Percentiles rank a stretch among this genome's conserved stretches.
These are phyloP conservation scores for Backusella tuberculispora DNA, from an alignment of 192 early-diverging fungal genomes.

Conservation along the genomic window DNA sequence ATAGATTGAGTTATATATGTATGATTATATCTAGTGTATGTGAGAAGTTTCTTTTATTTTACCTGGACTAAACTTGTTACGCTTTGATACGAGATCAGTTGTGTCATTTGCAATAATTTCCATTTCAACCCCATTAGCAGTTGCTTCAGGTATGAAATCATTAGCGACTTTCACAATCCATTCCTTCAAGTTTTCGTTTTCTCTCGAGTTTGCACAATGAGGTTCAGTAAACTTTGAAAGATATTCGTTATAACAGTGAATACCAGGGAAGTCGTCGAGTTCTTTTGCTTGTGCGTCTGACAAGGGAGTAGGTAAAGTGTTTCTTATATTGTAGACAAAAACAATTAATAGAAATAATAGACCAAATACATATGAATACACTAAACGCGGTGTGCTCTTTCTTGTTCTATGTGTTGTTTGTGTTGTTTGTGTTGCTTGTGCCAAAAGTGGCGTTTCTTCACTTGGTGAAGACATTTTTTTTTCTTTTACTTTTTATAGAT, in stretches of 20 bases:
- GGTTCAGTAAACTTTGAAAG: constrained; percentile 32
- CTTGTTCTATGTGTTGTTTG: background rate
- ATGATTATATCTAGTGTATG: background rate
- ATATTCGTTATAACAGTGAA: constrained; percentile 42
- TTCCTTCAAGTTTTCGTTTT: constrained; percentile 31
- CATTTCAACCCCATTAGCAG: constrained; percentile 24
- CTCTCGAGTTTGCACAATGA: constrained; percentile 40
- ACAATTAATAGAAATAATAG: constrained; percentile 12
- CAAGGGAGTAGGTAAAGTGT: constrained; percentile 25
- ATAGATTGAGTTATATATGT: background rate
- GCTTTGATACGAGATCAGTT: constrained; percentile 6
- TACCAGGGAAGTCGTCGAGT: constrained; percentile 33
- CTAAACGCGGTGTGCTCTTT: background rate
- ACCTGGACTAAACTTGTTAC: constrained; percentile 22
- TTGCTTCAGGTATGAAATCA: background rate
- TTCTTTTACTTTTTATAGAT: background rate
- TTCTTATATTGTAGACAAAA: constrained; percentile 8
- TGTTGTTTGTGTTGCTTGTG: background rate
- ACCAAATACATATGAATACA: constrained; percentile 20
- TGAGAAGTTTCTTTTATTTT: background rate
- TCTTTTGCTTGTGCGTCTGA: constrained; percentile 25
- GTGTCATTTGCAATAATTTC: constrained; percentile 36
- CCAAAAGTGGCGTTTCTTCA: constrained; percentile 29
- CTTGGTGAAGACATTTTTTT: constrained; percentile 6
- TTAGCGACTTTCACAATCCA: constrained; percentile 22